A percentile compares a stretch with the other conserved stretches of the same genome.
Conservation (phyloP, 352 stramenopile species). For the Phytopythium cucurbitacearum region DNA sequence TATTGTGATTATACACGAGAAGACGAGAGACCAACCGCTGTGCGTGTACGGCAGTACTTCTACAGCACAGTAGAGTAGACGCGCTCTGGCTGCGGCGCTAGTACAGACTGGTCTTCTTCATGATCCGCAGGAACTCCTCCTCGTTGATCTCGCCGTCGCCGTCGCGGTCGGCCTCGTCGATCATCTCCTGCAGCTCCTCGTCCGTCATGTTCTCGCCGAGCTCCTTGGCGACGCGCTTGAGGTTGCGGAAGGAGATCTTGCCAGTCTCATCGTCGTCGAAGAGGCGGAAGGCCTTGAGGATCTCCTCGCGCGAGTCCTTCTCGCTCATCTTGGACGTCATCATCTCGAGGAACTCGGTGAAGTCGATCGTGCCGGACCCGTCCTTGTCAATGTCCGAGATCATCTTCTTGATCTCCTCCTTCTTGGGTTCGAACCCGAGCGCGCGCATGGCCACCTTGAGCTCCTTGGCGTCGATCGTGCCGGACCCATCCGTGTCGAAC, state of each 20-base stretch:
- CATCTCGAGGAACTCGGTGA: slow-evolving; percentile 97
- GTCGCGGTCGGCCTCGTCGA: slow-evolving; percentile 95
- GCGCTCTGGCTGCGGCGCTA: slow-evolving; percentile 9
- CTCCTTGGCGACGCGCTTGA: slow-evolving; percentile 96
- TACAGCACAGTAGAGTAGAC: neutral
- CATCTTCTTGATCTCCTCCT: slow-evolving; percentile 98
- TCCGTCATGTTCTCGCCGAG: slow-evolving; percentile 97
- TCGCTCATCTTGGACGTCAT: slow-evolving; percentile 97
- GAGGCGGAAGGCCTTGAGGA: slow-evolving; percentile 97
- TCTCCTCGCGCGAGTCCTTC: slow-evolving; percentile 95
- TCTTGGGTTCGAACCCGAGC: slow-evolving; percentile 96
- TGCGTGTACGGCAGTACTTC: slow-evolving; percentile 2
- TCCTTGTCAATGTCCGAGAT: slow-evolving; percentile 97
- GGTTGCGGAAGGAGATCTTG: slow-evolving; percentile 96
- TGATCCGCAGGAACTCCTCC: slow-evolving; percentile 96
- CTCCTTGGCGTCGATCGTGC: slow-evolving; percentile 94
- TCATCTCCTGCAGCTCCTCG: slow-evolving; percentile 98
- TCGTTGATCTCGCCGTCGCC: slow-evolving; percentile 95
- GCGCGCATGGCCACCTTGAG: slow-evolving; percentile 95
- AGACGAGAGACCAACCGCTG: neutral
- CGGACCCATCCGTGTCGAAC: slow-evolving; percentile 95
- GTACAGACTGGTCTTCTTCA: slow-evolving; percentile 95
- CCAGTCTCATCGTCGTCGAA: slow-evolving; percentile 97
- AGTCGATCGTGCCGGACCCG: slow-evolving; percentile 93
- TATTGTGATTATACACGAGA: no score